Base-by-base conservation (phyloP, 257 asterid species). In the Linaria vulgaris region DNA sequence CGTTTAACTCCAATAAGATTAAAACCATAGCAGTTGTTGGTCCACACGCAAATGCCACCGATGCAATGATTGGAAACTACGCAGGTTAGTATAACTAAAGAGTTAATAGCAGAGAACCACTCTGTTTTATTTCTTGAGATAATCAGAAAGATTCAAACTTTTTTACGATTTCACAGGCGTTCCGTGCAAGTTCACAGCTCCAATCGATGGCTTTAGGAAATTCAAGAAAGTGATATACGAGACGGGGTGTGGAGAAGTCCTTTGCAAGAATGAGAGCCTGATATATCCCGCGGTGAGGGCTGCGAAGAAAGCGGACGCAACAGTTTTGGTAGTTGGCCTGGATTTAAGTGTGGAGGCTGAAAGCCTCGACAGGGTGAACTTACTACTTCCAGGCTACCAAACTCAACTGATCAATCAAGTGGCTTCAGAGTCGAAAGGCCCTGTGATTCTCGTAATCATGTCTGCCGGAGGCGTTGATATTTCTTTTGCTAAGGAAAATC, bases 401-500 rank as follows among this genome's bases (percentile, higher is more conserved):
- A 22, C 54, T 0, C 57, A 55, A 11, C 57, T 84, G 0, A 73
- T 84, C 37, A 31, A 52, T 3, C 72, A 72, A 53, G 79, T 84
- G 34, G 69, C 87, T 1, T 1, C 13, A 0, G 51, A 14, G 1
- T 20, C 85, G 6, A 81, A 74, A n/a, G 80, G 80, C 23, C 83
- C 85, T 0, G 71, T 72, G 2, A 61, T 74, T 37, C 74, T 83
- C 0, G 87, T 81, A 0, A 1, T 83, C 17, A 69, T 81, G 80
- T 73, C 78, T 0, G 90, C 78, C 0, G 87, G 87, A 1, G 74
- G 78, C 0, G 39, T 83, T 20, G 90, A 83, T 24, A 25, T 83
- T 8, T 39, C 75, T 0, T 76, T 75, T 38, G 82, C 88, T 3
- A 72, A 68, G 17, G 27, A 56, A 6, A 41, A 71, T 54, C 54